A percentile compares a stretch with the other conserved stretches of the same genome.
Evolutionary conservation across 1,284 basidiomycete species (phyloP).

Genomic region (Trichosporon sp.): DNA sequence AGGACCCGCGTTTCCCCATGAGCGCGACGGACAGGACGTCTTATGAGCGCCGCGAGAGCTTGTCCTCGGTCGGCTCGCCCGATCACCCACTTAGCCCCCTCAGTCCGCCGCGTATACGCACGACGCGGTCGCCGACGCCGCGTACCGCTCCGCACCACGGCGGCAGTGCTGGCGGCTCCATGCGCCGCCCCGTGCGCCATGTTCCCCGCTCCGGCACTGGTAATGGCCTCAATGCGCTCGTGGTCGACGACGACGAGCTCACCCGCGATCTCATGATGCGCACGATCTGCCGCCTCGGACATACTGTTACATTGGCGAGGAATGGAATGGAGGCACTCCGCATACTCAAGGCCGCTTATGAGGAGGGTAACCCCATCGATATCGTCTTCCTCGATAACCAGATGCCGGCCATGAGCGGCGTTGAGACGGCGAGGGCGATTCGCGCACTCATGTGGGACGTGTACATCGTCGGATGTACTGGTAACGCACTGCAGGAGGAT

Average conservation of each 20-base stretch:
- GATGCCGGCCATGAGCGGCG: slow-evolving; percentile 67
- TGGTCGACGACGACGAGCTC: slow-evolving; percentile 49
- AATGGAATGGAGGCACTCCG: slow-evolving; percentile 76
- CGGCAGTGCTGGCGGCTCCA: neutral
- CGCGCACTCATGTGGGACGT: slow-evolving; percentile 62
- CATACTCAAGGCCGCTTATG: slow-evolving; percentile 46
- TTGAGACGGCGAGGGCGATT: slow-evolving; percentile 63
- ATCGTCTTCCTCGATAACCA: slow-evolving; percentile 28
- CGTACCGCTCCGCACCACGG: neutral
- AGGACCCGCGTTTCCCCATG: neutral
- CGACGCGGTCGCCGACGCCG: neutral
- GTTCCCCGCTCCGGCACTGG: slow-evolving; percentile 16
- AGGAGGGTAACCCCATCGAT: slow-evolving; percentile 9
- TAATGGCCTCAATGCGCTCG: slow-evolving; percentile 21
- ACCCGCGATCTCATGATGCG: slow-evolving; percentile 77
- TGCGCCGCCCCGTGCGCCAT: neutral
- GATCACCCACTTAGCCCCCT: neutral
- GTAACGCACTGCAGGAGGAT: slow-evolving; percentile 62
- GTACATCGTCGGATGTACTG: slow-evolving; percentile 64
- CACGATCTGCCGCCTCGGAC: slow-evolving; percentile 73
- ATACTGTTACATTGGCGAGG: slow-evolving; percentile 71
- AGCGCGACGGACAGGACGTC: neutral
- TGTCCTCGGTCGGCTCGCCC: neutral
- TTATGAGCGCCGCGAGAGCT: neutral
- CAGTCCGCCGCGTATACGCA: too few relatives aligned